A percentile compares a stretch with the other conserved stretches of the same genome.
These are phyloP conservation scores for Candida cerambycidarum DNA, from an alignment of 805 yeast genomes.

Conservation along the genomic window DNA sequence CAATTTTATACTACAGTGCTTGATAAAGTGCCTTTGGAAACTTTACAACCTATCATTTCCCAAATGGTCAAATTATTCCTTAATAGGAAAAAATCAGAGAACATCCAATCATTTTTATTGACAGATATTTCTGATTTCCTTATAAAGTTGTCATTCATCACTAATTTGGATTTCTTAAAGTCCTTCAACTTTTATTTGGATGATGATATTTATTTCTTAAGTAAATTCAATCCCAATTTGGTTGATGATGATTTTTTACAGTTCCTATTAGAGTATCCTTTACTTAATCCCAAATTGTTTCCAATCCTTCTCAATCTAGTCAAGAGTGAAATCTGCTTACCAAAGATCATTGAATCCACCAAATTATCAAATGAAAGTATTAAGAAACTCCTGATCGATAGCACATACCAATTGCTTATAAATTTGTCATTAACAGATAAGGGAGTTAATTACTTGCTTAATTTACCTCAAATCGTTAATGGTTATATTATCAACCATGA, in stretches of 20 bases:
- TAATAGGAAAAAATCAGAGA: conserved; percentile 5
- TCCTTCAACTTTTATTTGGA: conserved; percentile 20
- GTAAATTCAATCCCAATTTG: conserved; percentile 14
- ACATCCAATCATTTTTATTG: conserved; percentile 7
- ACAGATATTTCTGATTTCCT: conserved; percentile 23
- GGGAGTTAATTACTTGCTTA: conserved; percentile 20
- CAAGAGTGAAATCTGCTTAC: conserved; percentile 18
- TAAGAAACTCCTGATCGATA: conserved; percentile 17
- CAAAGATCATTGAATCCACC: conserved; percentile 10
- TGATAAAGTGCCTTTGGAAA: conserved; percentile 4
- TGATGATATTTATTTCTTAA: conserved; percentile 22
- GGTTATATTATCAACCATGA: conserved; percentile 19
- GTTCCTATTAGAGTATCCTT: conserved; percentile 12
- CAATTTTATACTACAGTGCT: conserved; percentile 26
- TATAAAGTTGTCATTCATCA: conserved; percentile 20
- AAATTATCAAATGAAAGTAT: conserved; percentile 13
- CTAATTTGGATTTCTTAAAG: conserved; percentile 14
- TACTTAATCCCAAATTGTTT: conserved; percentile 22
- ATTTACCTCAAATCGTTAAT: conserved; percentile 25
- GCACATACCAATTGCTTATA: conserved; percentile 20
- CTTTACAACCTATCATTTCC: background rate
- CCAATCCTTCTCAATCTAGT: conserved; percentile 26
- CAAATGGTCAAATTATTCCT: conserved; percentile 1
- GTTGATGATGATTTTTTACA: conserved; percentile 14
- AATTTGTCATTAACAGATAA: conserved; percentile 20